phyloP scores from a whole-genome alignment of 2,329 filamentous ascomycete genomes.

The Fusarium sp. region DNA sequence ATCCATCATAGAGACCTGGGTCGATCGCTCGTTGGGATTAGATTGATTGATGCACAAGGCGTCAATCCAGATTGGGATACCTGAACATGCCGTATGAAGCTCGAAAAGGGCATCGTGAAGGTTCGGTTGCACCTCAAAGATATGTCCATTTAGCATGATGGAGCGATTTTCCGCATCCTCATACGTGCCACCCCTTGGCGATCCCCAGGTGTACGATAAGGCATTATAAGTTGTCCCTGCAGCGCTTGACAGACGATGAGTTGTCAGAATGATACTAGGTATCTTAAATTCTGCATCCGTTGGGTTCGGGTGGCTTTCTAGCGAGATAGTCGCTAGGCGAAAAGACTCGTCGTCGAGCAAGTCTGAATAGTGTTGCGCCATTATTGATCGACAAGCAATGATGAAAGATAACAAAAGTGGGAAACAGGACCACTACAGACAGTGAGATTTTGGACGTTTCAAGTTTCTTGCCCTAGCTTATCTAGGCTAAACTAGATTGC shows the following conservation, averaged over 20 bases:
- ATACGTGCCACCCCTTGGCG: background rate
- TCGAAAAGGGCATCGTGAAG: background rate
- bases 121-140: background rate
- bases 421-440: background rate
- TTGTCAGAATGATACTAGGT: background rate
- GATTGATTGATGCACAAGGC: conserved; percentile 21
- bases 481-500: background rate
- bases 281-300: accelerated
- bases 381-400: background rate
- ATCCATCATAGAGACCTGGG: background rate
- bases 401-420: background rate
- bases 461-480: background rate
- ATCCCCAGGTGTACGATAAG: conserved; percentile 19
- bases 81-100: background rate
- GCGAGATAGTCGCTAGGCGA: background rate
- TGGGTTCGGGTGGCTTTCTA: accelerated
- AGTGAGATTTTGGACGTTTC: background rate
- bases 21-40: background rate
- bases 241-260: background rate
- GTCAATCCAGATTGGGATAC: conserved; percentile 8
- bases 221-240: conserved; percentile 1
- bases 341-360: background rate
- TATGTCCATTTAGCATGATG: background rate
- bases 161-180: accelerated
- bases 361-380: conserved; percentile 14